Evolutionary conservation across 2,329 filamentous ascomycete species (phyloP).

Genomic region (Penicillium sp.): DNA sequence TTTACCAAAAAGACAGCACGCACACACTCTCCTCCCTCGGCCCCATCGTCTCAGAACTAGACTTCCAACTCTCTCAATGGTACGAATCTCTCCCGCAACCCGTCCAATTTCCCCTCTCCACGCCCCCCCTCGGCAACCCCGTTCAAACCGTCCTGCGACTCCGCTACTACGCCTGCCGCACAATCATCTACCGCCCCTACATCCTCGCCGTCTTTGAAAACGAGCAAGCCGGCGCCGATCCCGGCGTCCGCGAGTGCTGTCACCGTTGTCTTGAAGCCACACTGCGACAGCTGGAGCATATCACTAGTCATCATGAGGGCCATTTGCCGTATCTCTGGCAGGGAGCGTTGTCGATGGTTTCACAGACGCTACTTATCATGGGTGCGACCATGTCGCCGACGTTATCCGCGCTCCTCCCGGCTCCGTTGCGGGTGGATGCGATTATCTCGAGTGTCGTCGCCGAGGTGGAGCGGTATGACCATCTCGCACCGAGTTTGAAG

Average conservation of each 20-base stretch:
- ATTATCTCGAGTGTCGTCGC: constrained; percentile 77
- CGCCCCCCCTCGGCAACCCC: constrained; percentile 67
- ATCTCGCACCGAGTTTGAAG: constrained; percentile 73
- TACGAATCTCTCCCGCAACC: constrained; percentile 75
- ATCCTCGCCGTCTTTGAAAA: constrained; percentile 79
- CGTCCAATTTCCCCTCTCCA: constrained; percentile 74
- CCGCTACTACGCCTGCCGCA: constrained; percentile 81
- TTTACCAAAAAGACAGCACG: constrained; percentile 73
- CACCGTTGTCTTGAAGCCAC: constrained; percentile 80
- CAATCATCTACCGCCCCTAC: constrained; percentile 83
- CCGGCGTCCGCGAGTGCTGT: constrained; percentile 73
- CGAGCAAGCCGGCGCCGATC: constrained; percentile 70
- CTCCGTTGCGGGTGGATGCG: constrained; percentile 62
- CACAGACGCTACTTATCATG: constrained; percentile 80
- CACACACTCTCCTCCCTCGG: constrained; percentile 72
- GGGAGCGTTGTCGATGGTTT: constrained; percentile 78
- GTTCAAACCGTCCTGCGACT: constrained; percentile 78
- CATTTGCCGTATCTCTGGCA: constrained; percentile 88
- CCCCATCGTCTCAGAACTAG: constrained; percentile 75
- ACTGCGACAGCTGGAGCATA: constrained; percentile 76
- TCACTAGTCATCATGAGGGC: constrained; percentile 75
- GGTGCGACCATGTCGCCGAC: constrained; percentile 78
- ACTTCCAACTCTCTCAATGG: constrained; percentile 82
- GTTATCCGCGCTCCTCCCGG: constrained; percentile 65
- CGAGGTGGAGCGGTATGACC: constrained; percentile 73